Evolutionary conservation across 2,329 filamentous ascomycete genomes (phyloP).

Genomic region (Drechslera avenae): DNA sequence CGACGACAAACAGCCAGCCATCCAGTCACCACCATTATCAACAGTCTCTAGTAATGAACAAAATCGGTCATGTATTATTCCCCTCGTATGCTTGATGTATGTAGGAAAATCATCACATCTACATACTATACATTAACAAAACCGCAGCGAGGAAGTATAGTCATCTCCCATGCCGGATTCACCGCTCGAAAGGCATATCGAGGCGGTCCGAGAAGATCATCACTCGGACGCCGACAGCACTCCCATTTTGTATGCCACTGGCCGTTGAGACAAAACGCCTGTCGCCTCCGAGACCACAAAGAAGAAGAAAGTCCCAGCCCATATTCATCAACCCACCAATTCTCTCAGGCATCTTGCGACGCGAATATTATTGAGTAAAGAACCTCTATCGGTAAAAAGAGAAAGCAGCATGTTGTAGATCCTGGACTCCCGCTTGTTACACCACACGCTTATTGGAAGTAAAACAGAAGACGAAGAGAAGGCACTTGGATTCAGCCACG

Average conservation of each 20-base stretch:
- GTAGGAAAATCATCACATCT: slow-evolving; percentile 15
- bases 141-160: slow-evolving; percentile 9
- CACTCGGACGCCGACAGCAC: slow-evolving; percentile 8
- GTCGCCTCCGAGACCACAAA: too few species aligned
- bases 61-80: slow-evolving; percentile 5
- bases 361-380: slow-evolving; percentile 17
- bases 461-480: slow-evolving; percentile 9
- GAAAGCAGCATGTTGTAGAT: background rate
- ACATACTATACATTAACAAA: slow-evolving; percentile 42
- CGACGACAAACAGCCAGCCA: too few species aligned
- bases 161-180: slow-evolving; percentile 3
- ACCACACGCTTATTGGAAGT: slow-evolving; percentile 6
- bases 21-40: slow-evolving; percentile 11
- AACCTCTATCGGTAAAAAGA: slow-evolving; percentile 16
- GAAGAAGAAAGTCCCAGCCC: too few species aligned
- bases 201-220: slow-evolving; percentile 6
- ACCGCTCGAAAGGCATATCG: slow-evolving; percentile 1
- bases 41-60: slow-evolving; percentile 8
- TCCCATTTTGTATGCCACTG: background rate
- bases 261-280: too few species aligned
- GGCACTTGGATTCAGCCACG: slow-evolving; percentile 23
- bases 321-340: too few species aligned
- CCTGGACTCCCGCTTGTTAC: slow-evolving; percentile 8
- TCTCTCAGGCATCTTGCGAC: slow-evolving; percentile 21
- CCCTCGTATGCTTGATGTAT: slow-evolving; percentile 3